These are phyloP conservation scores for Penicillium ochrochloron DNA, from an alignment of 495 filamentous ascomycete species.

Conservation along the genomic window DNA sequence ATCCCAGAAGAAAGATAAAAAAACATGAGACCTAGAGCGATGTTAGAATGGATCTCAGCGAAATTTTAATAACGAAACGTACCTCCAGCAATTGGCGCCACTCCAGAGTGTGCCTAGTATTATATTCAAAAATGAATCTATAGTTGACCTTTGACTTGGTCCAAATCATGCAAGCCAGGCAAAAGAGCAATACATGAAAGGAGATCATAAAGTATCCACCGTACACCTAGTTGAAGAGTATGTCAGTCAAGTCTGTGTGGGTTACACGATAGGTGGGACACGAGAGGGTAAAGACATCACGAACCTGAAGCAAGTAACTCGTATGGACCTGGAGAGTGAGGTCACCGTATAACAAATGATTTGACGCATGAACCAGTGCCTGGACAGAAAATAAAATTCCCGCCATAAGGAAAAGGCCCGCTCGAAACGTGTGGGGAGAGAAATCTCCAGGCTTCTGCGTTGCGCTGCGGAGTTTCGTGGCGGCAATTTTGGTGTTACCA, in stretches of 20 bases:
- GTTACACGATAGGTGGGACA: not conserved
- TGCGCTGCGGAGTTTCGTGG: constrained; percentile 77
- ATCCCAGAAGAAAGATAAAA: constrained; percentile 76
- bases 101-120: constrained; percentile 80
- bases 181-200: constrained; percentile 75
- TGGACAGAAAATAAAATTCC: constrained; percentile 76
- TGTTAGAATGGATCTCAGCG: constrained; percentile 20
- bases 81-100: constrained; percentile 88
- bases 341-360: constrained; percentile 57
- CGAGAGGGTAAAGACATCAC: constrained; percentile 23
- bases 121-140: constrained; percentile 94
- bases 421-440: constrained; percentile 74
- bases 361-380: constrained; percentile 68
- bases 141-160: constrained; percentile 87
- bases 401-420: constrained; percentile 76
- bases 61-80: constrained; percentile 12
- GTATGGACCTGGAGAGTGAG: constrained; percentile 54
- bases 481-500: constrained; percentile 88
- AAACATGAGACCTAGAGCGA: constrained; percentile 66
- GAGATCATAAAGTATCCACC: constrained; percentile 81
- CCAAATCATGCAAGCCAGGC: constrained; percentile 81
- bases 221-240: constrained; percentile 65
- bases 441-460: constrained; percentile 68
- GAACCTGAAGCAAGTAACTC: constrained; percentile 75
- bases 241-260: constrained; percentile 21